A percentile compares a stretch with the other conserved stretches of the same genome.
Evolutionary conservation across 345 rosid genomes (phyloP).

Genomic region (Eucalyptus pumila): DNA sequence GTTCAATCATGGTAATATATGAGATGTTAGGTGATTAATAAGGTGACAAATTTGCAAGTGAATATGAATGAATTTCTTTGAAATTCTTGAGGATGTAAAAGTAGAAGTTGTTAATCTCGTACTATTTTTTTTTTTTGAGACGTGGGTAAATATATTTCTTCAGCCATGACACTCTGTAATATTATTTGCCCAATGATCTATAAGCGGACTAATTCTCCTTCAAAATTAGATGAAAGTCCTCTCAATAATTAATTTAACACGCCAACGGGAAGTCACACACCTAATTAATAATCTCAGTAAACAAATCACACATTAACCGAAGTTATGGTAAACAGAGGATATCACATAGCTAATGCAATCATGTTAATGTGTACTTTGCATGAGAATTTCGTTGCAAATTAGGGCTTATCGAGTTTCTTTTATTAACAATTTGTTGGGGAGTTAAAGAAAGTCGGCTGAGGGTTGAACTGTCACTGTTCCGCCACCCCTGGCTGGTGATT

Average conservation of each 20-base stretch:
- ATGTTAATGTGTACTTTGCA: neutral
- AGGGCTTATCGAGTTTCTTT: neutral
- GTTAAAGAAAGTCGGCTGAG: conserved; percentile 18
- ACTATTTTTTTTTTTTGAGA: fast-evolving
- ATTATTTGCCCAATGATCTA: fast-evolving
- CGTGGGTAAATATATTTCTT: neutral
- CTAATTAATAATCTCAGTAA: neutral
- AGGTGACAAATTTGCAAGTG: neutral
- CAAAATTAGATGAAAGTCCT: neutral
- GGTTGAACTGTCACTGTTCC: conserved; percentile 23
- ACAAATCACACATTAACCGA: neutral
- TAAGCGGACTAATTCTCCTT: fast-evolving
- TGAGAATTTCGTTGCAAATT: neutral
- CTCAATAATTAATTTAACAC: neutral
- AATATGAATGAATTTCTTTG: neutral
- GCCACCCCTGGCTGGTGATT: conserved; percentile 1
- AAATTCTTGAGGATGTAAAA: neutral
- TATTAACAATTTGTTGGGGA: neutral
- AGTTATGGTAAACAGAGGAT: neutral
- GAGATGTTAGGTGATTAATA: neutral
- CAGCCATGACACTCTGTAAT: fast-evolving
- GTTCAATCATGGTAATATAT: neutral
- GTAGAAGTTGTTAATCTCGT: neutral
- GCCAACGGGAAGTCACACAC: neutral
- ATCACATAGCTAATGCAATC: neutral